phyloP scores from a whole-genome alignment of 371 early-diverging fungal genomes.

The Lichtheimia ornata region DNA sequence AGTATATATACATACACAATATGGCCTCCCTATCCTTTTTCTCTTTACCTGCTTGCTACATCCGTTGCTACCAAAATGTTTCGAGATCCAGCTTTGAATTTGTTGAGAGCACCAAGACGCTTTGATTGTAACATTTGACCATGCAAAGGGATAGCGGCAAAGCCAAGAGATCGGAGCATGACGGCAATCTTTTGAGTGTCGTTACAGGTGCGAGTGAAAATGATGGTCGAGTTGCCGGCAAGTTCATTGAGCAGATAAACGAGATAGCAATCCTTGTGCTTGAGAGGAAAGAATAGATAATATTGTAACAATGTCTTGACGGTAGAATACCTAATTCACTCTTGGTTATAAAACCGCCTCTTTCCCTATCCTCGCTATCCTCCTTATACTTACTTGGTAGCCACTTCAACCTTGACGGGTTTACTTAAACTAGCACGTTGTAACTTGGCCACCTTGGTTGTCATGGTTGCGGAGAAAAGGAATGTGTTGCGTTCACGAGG shows the following conservation, averaged over 20 bases:
- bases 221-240: constrained; percentile 88
- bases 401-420: constrained; percentile 92
- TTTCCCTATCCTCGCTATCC: constrained; percentile 6
- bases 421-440: constrained; percentile 90
- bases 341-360: constrained; percentile 6
- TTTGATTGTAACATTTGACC: constrained; percentile 93
- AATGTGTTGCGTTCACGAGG: constrained; percentile 92
- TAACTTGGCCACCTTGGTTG: constrained; percentile 93
- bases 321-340: constrained; percentile 68
- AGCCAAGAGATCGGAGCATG: constrained; percentile 87
- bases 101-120: constrained; percentile 87
- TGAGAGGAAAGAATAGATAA: constrained; percentile 94
- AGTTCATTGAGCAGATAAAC: constrained; percentile 91
- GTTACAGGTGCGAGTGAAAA: constrained; percentile 89
- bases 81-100: constrained; percentile 87
- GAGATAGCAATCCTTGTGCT: constrained; percentile 93
- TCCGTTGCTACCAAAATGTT: constrained; percentile 96
- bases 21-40: neutral
- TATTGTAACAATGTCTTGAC: constrained; percentile 91
- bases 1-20: neutral
- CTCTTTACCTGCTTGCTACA: constrained; percentile 73
- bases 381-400: constrained; percentile 60
- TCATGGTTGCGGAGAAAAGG: constrained; percentile 98
- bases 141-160: constrained; percentile 92
- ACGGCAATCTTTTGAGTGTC: constrained; percentile 84